Percentiles rank a stretch among this genome's conserved stretches.
Evolutionary conservation across 305 asterid genomes (phyloP).

Genomic region (Withania somnifera): DNA sequence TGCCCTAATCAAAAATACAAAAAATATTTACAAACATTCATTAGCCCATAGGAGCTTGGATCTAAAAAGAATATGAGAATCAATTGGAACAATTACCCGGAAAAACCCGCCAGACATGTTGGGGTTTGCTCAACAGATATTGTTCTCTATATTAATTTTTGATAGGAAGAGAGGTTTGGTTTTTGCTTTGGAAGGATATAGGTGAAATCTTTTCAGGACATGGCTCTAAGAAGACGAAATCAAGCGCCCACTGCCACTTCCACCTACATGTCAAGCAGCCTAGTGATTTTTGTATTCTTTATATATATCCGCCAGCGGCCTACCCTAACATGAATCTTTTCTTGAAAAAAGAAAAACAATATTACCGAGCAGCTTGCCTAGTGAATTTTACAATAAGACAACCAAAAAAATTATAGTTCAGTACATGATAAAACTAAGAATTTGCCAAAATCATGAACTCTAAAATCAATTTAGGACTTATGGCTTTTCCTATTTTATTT

Average conservation of each 20-base stretch:
- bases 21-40: neutral
- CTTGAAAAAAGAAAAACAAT: too few species aligned
- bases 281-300: neutral
- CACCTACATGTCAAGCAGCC: neutral
- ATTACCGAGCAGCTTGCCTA: too few species aligned
- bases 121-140: conserved; percentile 40
- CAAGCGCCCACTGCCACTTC: neutral
- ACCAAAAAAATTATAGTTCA: neutral
- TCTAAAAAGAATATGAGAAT: neutral
- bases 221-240: neutral
- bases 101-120: conserved; percentile 94
- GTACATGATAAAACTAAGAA: neutral
- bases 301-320: too few species aligned
- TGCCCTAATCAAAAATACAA: conserved; percentile 47
- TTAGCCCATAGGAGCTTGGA: neutral
- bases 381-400: too few species aligned
- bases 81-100: conserved; percentile 41
- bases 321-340: too few species aligned
- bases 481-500: too few species aligned
- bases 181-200: neutral
- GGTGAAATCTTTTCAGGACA: neutral
- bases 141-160: neutral
- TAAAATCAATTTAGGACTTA: too few species aligned
- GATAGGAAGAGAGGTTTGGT: neutral
- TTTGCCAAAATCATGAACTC: neutral